Base-by-base conservation (phyloP, 257 asterid genomes). In the Fraxinus americana region DNA sequence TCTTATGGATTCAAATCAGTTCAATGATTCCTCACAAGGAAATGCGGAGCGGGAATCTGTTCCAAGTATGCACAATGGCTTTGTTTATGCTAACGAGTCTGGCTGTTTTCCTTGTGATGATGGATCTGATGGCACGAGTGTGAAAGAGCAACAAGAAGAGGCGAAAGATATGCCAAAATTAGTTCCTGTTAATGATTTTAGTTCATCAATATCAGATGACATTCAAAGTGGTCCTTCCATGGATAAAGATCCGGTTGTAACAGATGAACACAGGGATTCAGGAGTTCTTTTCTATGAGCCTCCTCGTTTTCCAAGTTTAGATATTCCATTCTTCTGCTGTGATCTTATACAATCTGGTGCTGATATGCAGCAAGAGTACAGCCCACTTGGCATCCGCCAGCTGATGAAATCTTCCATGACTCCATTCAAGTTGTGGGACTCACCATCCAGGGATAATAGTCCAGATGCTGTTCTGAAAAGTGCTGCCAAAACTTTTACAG, bases 331-430 rank as follows among this genome's bases (percentile, higher is more conserved):
- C 76, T 88, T 95, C 27, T 89, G 97, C 77, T 95, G 99, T 81
- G 99, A 95, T 84, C 97, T 95, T 43, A 76, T 89, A 71, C 98
- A 93, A 68, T 81, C 98, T 45, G 86, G 90, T 43, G 78, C 85
- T 81, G 99, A 91, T 72, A 83, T 89, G 90, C 92, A 88, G 84
- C 98, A 95, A 84, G 99, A 95, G 74, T 95, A 81, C 84, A 95
- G 99, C 77, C 99, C 99, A 72, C 93, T 95, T 70, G 99, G 99
- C 73, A 95, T 94, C 73, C 96, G 98, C 70, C 97, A 93, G 86
- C 86, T 95, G 86, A 89, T 93, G 98, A 86, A 85, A 83, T 89
- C 97, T 78, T 91, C 98, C 43, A 80, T 87, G 87, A 85, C 97
- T 59, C 97, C 98, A 61, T 88, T 85, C 75, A 93, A 90, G 79